phyloP scores from a whole-genome alignment of 176 grass and related monocot species.

The Oryza rufipogon region DNA sequence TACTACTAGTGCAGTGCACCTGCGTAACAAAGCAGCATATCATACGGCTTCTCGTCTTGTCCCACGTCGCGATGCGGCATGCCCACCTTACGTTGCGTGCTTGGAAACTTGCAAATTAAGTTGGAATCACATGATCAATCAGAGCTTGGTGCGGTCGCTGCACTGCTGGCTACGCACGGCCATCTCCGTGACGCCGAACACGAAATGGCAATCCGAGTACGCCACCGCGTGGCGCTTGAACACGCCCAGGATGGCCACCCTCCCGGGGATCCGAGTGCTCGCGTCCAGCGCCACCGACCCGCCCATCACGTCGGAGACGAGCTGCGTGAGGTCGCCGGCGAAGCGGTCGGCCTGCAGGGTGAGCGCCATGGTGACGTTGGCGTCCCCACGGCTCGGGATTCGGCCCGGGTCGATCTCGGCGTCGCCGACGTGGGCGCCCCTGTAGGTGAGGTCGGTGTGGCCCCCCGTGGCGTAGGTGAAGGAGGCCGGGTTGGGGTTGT shows the following conservation, averaged over 20 bases:
- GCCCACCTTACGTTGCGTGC: too few relatives aligned
- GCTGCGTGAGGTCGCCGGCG: not conserved
- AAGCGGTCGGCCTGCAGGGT: slow-evolving; percentile 63
- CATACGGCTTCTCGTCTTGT: too few relatives aligned
- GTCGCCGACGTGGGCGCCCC: slow-evolving; percentile 53
- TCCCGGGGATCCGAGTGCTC: slow-evolving; percentile 54
- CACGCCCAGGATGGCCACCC: slow-evolving; percentile 58
- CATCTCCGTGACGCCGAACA: slow-evolving; percentile 44
- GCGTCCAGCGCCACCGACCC: slow-evolving; percentile 53
- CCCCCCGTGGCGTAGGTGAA: slow-evolving; percentile 50
- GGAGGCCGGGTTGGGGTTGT: slow-evolving; percentile 77
- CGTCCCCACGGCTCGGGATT: slow-evolving; percentile 57
- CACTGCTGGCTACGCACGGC: slow-evolving; percentile 60
- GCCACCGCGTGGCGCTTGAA: slow-evolving; percentile 70
- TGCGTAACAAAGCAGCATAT: too few relatives aligned
- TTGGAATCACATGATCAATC: not conserved
- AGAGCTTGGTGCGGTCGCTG: slow-evolving; percentile 47
- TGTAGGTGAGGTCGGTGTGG: slow-evolving; percentile 54
- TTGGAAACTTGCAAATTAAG: too few relatives aligned
- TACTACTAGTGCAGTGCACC: too few relatives aligned
- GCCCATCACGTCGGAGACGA: slow-evolving; percentile 39
- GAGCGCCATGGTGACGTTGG: slow-evolving; percentile 32
- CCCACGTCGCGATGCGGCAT: too few relatives aligned
- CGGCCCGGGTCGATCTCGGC: slow-evolving; percentile 56
- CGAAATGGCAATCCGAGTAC: slow-evolving; percentile 49